phyloP scores from a whole-genome alignment of 176 grass and related monocot species.

The Leersia perrieri region DNA sequence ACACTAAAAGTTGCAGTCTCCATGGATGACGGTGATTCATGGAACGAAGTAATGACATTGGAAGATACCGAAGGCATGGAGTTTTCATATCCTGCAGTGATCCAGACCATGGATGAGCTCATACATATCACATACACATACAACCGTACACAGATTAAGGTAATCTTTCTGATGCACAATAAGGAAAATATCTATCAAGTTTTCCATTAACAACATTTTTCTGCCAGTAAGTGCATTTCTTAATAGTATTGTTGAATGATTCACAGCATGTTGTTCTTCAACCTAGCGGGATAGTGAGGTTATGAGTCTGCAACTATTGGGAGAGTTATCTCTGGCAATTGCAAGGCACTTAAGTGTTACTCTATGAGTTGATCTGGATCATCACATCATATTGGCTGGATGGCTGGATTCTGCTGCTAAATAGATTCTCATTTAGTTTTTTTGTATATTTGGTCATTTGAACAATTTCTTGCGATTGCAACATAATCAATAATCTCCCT shows the following conservation, averaged over 20 bases:
- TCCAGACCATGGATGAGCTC: constrained; percentile 46
- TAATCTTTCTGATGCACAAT: background rate
- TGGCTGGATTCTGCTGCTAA: background rate
- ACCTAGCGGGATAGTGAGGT: constrained; percentile 22
- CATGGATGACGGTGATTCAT: constrained; percentile 47
- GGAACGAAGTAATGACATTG: constrained; percentile 50
- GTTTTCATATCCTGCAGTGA: constrained; percentile 59
- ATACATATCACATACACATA: constrained; percentile 65
- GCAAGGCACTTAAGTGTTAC: constrained; percentile 7
- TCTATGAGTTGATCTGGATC: background rate
- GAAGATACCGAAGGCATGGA: constrained; percentile 53
- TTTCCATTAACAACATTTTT: background rate
- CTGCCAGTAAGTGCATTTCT: background rate
- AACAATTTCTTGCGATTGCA: constrained; percentile 15
- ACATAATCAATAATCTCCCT: background rate
- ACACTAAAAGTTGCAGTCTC: constrained; percentile 52
- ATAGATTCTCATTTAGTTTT: background rate
- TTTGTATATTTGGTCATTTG: background rate
- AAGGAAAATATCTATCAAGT: background rate
- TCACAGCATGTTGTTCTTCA: constrained; percentile 42
- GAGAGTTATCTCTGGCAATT: background rate
- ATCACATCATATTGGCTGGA: background rate
- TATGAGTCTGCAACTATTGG: constrained; percentile 14
- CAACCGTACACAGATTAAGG: constrained; percentile 57
- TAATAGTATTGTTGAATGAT: constrained; percentile 25